Evolutionary conservation across 768 basidiomycete species (phyloP).

Genomic region (Fomitopsis serialis): DNA sequence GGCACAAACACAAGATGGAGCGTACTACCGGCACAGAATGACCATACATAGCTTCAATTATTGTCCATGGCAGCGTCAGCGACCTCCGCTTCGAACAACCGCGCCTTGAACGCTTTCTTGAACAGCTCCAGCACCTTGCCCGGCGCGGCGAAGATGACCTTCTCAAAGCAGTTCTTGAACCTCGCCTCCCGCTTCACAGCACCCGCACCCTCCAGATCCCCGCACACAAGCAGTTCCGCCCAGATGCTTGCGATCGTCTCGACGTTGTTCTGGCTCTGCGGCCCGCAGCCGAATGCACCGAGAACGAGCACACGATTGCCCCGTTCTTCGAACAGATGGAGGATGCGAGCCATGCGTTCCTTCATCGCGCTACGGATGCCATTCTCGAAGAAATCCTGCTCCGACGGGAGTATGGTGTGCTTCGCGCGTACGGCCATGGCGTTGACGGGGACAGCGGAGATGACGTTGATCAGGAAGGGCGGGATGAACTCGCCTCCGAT

Average conservation of each 20-base stretch:
- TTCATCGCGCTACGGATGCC: constrained; percentile 38
- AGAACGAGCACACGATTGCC: constrained; percentile 36
- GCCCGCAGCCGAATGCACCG: constrained; percentile 42
- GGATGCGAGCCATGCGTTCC: constrained; percentile 42
- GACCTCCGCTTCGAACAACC: constrained; percentile 33
- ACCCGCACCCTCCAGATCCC: constrained; percentile 16
- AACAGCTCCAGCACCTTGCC: constrained; percentile 32
- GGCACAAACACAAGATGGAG: too few relatives aligned
- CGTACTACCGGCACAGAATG: too few relatives aligned
- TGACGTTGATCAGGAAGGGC: constrained; percentile 33
- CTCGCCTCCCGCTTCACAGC: constrained; percentile 21
- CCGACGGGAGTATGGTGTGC: constrained; percentile 28
- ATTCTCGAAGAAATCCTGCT: constrained; percentile 30
- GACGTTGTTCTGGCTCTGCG: constrained; percentile 33
- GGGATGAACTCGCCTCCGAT: constrained; percentile 26
- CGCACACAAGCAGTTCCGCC: constrained; percentile 40
- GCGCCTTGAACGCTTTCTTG: constrained; percentile 34
- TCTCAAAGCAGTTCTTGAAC: constrained; percentile 37
- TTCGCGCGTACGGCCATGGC: constrained; percentile 36
- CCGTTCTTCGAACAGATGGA: constrained; percentile 37
- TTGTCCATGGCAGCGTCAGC: constrained; percentile 7
- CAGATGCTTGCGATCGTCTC: constrained; percentile 38
- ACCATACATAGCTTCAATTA: background rate
- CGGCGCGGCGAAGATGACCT: constrained; percentile 38
- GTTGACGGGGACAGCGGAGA: constrained; percentile 40